Percentiles rank a stretch among this genome's conserved stretches.
Conservation (phyloP, 331 rosid genomes). For the Spiraea crenata region DNA sequence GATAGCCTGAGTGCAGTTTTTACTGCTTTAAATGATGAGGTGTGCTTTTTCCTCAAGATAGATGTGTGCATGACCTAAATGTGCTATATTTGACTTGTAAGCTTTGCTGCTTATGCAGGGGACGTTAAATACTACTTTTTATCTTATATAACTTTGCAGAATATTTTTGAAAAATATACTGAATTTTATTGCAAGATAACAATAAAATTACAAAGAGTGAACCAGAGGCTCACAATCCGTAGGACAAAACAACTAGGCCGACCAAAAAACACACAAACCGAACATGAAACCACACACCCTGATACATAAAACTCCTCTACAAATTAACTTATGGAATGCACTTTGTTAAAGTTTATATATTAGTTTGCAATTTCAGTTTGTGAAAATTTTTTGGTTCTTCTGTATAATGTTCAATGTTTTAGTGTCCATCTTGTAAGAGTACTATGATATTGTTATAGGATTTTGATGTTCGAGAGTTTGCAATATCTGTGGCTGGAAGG, state of each 20-base stretch:
- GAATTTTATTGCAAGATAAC: too few relatives aligned
- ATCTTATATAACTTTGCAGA: neutral
- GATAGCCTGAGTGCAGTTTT: constrained; percentile 89
- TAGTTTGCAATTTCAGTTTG: neutral
- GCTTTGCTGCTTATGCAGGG: neutral
- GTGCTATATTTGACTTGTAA: neutral
- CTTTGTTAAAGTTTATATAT: too few relatives aligned
- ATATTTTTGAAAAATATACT: too few relatives aligned
- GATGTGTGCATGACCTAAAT: neutral
- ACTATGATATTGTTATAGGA: constrained; percentile 47
- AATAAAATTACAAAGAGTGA: too few relatives aligned
- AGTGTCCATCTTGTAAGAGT: constrained; percentile 13
- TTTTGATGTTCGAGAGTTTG: constrained; percentile 92
- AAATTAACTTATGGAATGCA: too few relatives aligned
- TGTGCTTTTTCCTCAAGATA: constrained; percentile 12
- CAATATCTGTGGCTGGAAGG: constrained; percentile 95
- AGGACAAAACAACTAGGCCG: too few relatives aligned
- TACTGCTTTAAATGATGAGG: constrained; percentile 97
- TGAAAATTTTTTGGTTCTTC: neutral
- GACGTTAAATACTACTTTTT: neutral
- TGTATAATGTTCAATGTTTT: neutral
- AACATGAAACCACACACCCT: too few relatives aligned
- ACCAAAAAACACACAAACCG: too few relatives aligned
- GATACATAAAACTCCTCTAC: too few relatives aligned
- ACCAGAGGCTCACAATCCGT: too few relatives aligned